phyloP scores from a whole-genome alignment of 306 rosid species.

The Ceratonia siliqua region DNA sequence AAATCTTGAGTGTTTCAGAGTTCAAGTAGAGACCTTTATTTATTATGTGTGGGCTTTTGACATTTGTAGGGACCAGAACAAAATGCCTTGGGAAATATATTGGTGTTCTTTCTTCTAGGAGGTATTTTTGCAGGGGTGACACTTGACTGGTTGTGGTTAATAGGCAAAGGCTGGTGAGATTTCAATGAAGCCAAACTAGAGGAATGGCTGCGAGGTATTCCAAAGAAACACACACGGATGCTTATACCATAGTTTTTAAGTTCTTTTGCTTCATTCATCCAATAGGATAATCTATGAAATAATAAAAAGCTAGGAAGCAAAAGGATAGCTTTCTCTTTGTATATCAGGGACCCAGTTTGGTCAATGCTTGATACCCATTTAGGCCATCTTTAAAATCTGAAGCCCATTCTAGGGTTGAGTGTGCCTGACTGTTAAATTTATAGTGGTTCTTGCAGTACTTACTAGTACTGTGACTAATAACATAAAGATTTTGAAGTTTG shows the following conservation, averaged over 20 bases:
- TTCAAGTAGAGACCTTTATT: neutral
- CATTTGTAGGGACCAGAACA: slow-evolving; percentile 87
- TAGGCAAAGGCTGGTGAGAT: slow-evolving; percentile 83
- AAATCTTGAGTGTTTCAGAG: neutral
- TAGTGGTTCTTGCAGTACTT: no score
- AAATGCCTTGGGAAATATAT: slow-evolving; percentile 85
- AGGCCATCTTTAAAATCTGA: no score
- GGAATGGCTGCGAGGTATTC: neutral
- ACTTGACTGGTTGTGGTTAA: slow-evolving; percentile 92
- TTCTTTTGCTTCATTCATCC: neutral
- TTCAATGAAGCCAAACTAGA: slow-evolving; percentile 7
- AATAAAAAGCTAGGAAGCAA: neutral
- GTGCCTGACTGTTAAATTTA: no score
- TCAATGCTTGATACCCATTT: no score
- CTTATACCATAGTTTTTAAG: neutral
- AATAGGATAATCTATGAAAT: neutral
- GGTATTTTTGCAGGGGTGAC: slow-evolving; percentile 91
- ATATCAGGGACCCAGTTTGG: no score
- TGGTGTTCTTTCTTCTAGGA: slow-evolving; percentile 74
- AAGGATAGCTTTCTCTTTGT: neutral
- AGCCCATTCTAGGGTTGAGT: no score
- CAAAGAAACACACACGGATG: neutral
- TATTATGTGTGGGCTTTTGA: neutral
- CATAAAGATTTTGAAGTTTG: no score
- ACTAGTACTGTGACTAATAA: no score